Evolutionary conservation across 169 alveolate species (phyloP).

Genomic region (Plasmodium ovale): DNA sequence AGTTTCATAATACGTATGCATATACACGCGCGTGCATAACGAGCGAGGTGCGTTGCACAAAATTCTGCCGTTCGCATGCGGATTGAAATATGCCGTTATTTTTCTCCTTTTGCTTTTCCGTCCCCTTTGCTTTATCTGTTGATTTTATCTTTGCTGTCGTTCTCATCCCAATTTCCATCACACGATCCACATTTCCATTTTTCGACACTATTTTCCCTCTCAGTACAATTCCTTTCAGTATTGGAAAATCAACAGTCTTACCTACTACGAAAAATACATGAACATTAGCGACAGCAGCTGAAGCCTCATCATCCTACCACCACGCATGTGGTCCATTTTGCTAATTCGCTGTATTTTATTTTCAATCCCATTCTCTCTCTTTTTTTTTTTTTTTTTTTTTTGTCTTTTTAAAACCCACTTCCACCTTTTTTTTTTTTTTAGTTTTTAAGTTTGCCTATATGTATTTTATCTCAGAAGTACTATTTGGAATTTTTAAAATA

Average conservation of each 20-base stretch:
- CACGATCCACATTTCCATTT: too few species aligned
- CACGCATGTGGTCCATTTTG: neutral
- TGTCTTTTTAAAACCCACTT: neutral
- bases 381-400: conserved; percentile 2
- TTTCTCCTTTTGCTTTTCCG: too few species aligned
- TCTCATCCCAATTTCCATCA: too few species aligned
- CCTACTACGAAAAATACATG: conserved; percentile 75
- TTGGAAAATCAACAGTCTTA: conserved; percentile 71
- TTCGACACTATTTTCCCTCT: neutral
- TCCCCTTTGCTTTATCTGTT: too few species aligned
- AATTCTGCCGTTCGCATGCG: too few species aligned
- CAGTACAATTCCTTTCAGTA: conserved; percentile 76
- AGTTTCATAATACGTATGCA: too few species aligned
- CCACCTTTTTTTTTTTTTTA: conserved; percentile 3
- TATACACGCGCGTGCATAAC: too few species aligned
- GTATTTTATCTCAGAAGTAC: neutral
- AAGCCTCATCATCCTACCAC: neutral
- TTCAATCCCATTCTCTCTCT: too few species aligned
- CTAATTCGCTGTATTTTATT: neutral
- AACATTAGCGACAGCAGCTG: conserved; percentile 67
- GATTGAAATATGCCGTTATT: too few species aligned
- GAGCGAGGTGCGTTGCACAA: too few species aligned
- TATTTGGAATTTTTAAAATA: too few species aligned
- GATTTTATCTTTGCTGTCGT: neutral
- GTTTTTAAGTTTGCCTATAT: neutral